A percentile compares a stretch with the other conserved stretches of the same genome.
Evolutionary conservation across 148 eudicot genomes (phyloP).

Genomic region (Agrostemma githago): DNA sequence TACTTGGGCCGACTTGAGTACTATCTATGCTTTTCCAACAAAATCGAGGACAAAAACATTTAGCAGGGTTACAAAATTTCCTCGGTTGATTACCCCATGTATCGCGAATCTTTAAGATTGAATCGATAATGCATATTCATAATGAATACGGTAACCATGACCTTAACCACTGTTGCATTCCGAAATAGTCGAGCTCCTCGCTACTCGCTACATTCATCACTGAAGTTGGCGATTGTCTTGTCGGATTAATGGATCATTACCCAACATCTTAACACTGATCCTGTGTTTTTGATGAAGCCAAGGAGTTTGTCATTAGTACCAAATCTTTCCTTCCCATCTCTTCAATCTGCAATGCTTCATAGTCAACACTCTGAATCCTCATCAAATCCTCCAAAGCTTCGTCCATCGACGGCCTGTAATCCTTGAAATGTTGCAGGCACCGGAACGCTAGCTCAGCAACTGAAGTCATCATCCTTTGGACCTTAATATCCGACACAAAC

Average conservation of each 20-base stretch:
- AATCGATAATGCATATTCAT: too few species aligned
- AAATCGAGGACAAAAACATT: too few species aligned
- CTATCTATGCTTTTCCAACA: too few species aligned
- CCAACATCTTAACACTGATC: neutral
- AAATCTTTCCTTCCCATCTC: neutral
- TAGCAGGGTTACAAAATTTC: too few species aligned
- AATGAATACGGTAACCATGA: too few species aligned
- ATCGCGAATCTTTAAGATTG: too few species aligned
- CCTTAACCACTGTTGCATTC: neutral
- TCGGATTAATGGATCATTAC: slow-evolving; percentile 2
- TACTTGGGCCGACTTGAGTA: too few species aligned
- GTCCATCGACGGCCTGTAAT: slow-evolving; percentile 50
- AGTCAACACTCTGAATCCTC: slow-evolving; percentile 25
- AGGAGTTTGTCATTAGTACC: neutral
- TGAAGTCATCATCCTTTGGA: slow-evolving; percentile 34
- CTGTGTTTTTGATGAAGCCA: neutral
- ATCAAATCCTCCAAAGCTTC: slow-evolving; percentile 34
- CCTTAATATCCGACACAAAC: slow-evolving; percentile 28
- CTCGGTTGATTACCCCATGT: too few species aligned
- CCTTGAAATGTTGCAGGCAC: slow-evolving; percentile 44
- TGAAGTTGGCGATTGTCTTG: slow-evolving; percentile 6
- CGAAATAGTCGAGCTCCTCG: slow-evolving; percentile 17
- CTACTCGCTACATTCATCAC: slow-evolving; percentile 15
- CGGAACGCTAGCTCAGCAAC: slow-evolving; percentile 49
- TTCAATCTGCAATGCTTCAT: slow-evolving; percentile 10